Conservation (phyloP, 1,139 yeast species). For the Chernovozyma aurita region DNA sequence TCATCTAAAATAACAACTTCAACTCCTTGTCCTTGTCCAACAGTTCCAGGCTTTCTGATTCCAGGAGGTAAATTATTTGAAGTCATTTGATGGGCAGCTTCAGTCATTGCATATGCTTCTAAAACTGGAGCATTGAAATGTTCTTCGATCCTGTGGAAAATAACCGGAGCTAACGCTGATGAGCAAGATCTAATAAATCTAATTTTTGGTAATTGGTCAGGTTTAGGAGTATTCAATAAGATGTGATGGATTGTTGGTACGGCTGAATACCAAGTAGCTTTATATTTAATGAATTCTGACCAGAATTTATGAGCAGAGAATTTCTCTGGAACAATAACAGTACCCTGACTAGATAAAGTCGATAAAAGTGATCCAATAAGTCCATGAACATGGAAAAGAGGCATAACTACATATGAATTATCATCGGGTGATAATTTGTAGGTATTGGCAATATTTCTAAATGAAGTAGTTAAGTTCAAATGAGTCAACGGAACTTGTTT, state of each 20-base stretch:
- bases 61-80: constrained; percentile 65
- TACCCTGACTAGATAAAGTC: constrained; percentile 56
- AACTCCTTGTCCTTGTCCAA: constrained; percentile 61
- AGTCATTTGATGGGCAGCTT: constrained; percentile 69
- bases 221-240: constrained; percentile 46
- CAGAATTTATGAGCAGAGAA: constrained; percentile 60
- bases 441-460: constrained; percentile 51
- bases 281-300: constrained; percentile 44
- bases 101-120: constrained; percentile 79
- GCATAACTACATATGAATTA: constrained; percentile 62
- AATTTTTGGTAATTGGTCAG: constrained; percentile 44
- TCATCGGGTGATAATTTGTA: constrained; percentile 47
- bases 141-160: constrained; percentile 50
- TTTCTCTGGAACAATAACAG: constrained; percentile 51
- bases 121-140: constrained; percentile 59
- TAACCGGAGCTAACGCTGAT: constrained; percentile 60
- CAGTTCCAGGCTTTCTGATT: constrained; percentile 61
- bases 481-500: constrained; percentile 69
- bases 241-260: constrained; percentile 72
- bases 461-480: constrained; percentile 53
- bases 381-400: constrained; percentile 71
- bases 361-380: constrained; percentile 58
- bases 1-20: constrained; percentile 50
- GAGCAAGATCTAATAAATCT: constrained; percentile 68
- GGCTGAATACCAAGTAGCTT: constrained; percentile 67